Percentiles rank a stretch among this genome's conserved stretches.
Evolutionary conservation across 768 basidiomycete species (phyloP).

Genomic region (Boletus bicolor): DNA sequence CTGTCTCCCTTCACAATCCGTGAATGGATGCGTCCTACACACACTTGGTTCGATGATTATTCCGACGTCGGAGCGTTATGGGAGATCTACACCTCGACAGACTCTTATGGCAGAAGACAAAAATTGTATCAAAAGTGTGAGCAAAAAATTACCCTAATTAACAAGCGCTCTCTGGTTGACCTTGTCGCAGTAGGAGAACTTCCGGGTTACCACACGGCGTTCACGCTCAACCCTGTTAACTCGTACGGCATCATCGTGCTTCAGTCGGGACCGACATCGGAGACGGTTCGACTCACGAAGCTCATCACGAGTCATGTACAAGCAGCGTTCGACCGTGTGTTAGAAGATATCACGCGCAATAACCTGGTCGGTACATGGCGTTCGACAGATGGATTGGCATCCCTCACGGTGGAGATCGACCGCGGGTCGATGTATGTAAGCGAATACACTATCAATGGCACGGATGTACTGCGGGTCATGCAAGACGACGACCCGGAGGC

Average conservation of each 20-base stretch:
- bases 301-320: conserved; percentile 35
- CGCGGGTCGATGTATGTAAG: conserved; percentile 28
- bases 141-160: neutral
- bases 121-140: conserved; percentile 26
- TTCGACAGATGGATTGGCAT: conserved; percentile 24
- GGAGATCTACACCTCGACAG: conserved; percentile 37
- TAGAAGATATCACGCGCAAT: conserved; percentile 25
- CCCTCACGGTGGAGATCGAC: conserved; percentile 32
- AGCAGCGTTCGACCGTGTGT: conserved; percentile 33
- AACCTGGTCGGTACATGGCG: conserved; percentile 37
- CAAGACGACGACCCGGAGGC: conserved; percentile 14
- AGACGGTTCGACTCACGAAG: conserved; percentile 31
- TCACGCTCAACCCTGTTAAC: conserved; percentile 38
- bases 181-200: conserved; percentile 36
- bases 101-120: conserved; percentile 33
- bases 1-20: conserved; percentile 34
- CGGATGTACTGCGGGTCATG: conserved; percentile 35
- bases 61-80: conserved; percentile 42
- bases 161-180: neutral
- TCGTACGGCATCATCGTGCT: conserved; percentile 43
- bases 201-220: conserved; percentile 39
- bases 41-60: conserved; percentile 37
- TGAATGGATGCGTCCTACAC: conserved; percentile 42
- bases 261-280: conserved; percentile 36
- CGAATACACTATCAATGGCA: conserved; percentile 32